Conservation (phyloP, 306 rosid species). For the Vicia villosa region DNA sequence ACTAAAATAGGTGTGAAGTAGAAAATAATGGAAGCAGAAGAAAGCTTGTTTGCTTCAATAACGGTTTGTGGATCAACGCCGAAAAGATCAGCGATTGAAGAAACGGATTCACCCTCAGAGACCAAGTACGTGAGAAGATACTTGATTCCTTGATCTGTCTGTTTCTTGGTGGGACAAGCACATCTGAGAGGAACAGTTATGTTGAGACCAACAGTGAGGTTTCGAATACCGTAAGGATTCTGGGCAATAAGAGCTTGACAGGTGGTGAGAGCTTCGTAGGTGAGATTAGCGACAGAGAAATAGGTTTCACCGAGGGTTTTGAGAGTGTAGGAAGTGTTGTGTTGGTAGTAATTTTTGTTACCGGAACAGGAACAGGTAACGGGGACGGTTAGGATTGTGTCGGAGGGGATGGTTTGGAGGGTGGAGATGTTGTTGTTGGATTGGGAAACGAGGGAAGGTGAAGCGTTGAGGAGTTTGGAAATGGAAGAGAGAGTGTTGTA, state of each 20-base stretch:
- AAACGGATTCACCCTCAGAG: constrained; percentile 22
- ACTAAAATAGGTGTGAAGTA: constrained; percentile 58
- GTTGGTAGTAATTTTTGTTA: constrained; percentile 40
- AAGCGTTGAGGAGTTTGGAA: constrained; percentile 47
- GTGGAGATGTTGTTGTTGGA: constrained; percentile 64
- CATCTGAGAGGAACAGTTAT: constrained; percentile 64
- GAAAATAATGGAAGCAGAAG: neutral
- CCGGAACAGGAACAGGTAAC: constrained; percentile 59
- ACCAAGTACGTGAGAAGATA: constrained; percentile 56
- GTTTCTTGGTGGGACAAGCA: constrained; percentile 61
- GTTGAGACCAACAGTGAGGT: constrained; percentile 24
- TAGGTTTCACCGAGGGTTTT: constrained; percentile 40
- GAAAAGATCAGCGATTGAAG: constrained; percentile 44
- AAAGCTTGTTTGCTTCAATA: constrained; percentile 53
- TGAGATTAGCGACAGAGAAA: constrained; percentile 55
- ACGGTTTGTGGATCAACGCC: constrained; percentile 37
- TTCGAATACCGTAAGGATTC: constrained; percentile 12
- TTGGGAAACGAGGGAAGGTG: constrained; percentile 32
- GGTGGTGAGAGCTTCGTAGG: constrained; percentile 68
- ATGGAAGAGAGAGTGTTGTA: constrained; percentile 43
- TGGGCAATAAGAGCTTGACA: constrained; percentile 62
- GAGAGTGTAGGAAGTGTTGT: constrained; percentile 50
- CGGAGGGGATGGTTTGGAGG: constrained; percentile 34
- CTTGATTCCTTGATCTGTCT: constrained; percentile 47
- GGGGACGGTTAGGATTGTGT: constrained; percentile 50